Base-by-base conservation (phyloP, 208 protist genomes). In the Acanthamoeba castellanii region DNA sequence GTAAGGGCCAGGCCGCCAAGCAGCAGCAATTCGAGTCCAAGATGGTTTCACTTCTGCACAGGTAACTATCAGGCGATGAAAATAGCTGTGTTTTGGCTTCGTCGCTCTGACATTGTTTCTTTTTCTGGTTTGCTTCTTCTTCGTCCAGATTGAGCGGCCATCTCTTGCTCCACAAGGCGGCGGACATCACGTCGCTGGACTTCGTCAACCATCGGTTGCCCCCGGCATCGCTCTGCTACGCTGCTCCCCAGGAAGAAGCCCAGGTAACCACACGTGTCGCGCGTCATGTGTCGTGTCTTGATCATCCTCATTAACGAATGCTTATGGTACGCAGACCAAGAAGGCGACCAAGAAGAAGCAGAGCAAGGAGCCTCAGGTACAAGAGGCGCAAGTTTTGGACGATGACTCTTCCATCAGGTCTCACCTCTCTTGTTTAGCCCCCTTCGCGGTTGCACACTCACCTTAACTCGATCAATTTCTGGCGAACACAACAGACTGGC, bases 181-280 rank as follows among this genome's bases (percentile, higher is more conserved):
- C 87, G 5, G 87, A 92, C 61, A 14, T 76, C 22, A 34, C 37
- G 34, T 92, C 87, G 52, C 64, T 92, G 9, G 87, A 92, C 61
- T 92, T 92, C 25, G 64, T 76, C 64, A 76, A 76, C 13, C 55
- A 92, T 32, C 57, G 87, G 6, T n/a, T 92, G 87, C 87, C 87
- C 16, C 87, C 87, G 61, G 47, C 85, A 11, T 68, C 87, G 13
- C 13, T 92, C 7, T 42, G 16, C 61, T 68, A 76, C 30, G 14
- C 87, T 27, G 5, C 61, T 18, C 18, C 13, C 50, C 22, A 57
- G 25, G 20, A 57, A 25, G 52, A 52, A 92, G 14, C 42, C 9
- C 74, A n/a, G 22, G n/a, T 84, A 18, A 18, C 66, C 66, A 82
- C 22, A 16, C 7, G 37, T 16, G 34, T 50, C 20, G 18, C 0